Evolutionary conservation across 2,329 filamentous ascomycete species (phyloP).

Genomic region (Fusarium irregulare): DNA sequence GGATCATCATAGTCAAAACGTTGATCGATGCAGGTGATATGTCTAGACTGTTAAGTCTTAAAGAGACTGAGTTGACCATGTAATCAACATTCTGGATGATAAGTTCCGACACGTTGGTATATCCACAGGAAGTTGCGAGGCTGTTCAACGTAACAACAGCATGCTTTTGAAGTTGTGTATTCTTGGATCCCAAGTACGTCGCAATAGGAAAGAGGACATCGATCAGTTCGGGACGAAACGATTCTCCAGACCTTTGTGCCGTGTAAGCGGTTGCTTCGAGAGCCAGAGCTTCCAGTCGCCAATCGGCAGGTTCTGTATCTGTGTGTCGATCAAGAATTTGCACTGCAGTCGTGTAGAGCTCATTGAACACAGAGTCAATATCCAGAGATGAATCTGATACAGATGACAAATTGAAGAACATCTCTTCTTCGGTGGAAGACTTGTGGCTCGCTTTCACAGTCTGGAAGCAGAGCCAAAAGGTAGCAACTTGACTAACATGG

Average conservation of each 20-base stretch:
- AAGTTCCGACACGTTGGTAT: conserved; percentile 77
- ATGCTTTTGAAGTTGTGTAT: conserved; percentile 77
- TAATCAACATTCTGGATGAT: conserved; percentile 95
- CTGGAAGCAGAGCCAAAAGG: conserved; percentile 84
- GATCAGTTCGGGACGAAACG: conserved; percentile 86
- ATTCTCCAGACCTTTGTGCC: conserved; percentile 71
- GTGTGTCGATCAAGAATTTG: conserved; percentile 67
- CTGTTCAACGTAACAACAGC: conserved; percentile 86
- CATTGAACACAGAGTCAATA: conserved; percentile 64
- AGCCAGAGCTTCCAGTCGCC: conserved; percentile 81
- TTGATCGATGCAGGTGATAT: conserved; percentile 91
- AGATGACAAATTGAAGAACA: conserved; percentile 70
- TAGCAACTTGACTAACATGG: conserved; percentile 71
- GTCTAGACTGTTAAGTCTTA: conserved; percentile 91
- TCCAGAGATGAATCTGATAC: conserved; percentile 53
- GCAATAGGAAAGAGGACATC: conserved; percentile 93
- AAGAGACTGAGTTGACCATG: conserved; percentile 89
- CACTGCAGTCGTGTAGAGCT: conserved; percentile 77
- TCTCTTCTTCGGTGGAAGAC: conserved; percentile 67
- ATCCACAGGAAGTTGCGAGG: conserved; percentile 80
- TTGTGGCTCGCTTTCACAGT: conserved; percentile 70
- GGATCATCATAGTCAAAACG: conserved; percentile 94
- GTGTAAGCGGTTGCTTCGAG: conserved; percentile 84
- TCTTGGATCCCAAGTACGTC: conserved; percentile 82
- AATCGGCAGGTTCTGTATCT: conserved; percentile 66